These are phyloP conservation scores for Xeromyces bisporus DNA, from an alignment of 495 filamentous ascomycete genomes.

Conservation along the genomic window DNA sequence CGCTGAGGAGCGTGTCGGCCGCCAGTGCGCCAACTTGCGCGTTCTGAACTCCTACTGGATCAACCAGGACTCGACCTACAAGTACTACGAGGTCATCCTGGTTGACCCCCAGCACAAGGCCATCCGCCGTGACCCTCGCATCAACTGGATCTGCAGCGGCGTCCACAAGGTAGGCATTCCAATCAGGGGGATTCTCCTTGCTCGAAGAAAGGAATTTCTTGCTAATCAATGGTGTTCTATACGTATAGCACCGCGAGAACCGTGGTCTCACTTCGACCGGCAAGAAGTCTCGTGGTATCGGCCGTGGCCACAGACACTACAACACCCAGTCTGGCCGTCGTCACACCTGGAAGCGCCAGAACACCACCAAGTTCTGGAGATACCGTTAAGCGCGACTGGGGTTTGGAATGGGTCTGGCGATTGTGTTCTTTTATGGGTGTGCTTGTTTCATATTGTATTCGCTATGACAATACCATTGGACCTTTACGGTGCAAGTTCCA, in stretches of 20 bases:
- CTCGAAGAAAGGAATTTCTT: background rate
- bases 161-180: slow-evolving; percentile 87
- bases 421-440: slow-evolving; percentile 15
- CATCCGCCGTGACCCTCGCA: slow-evolving; percentile 94
- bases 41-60: slow-evolving; percentile 99
- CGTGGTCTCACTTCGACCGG: slow-evolving; percentile 93
- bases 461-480: slow-evolving; percentile 16
- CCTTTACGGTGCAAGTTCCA: slow-evolving; percentile 22
- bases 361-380: slow-evolving; percentile 89
- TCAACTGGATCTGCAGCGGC: slow-evolving; percentile 99
- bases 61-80: slow-evolving; percentile 99
- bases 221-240: background rate
- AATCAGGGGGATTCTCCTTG: too few species aligned
- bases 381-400: slow-evolving; percentile 41
- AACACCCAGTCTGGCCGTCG: slow-evolving; percentile 87
- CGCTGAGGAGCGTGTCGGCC: slow-evolving; percentile 98
- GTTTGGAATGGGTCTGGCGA: slow-evolving; percentile 13
- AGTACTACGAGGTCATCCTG: slow-evolving; percentile 99
- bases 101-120: slow-evolving; percentile 99
- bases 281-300: slow-evolving; percentile 97
- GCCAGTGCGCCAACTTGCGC: slow-evolving; percentile 93
- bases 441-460: slow-evolving; percentile 24
- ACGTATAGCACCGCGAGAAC: slow-evolving; percentile 69
- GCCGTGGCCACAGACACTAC: slow-evolving; percentile 97
- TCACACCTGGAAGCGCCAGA: slow-evolving; percentile 99